These are phyloP conservation scores for Insectozyma bohioensis DNA, from an alignment of 1,139 yeast species.

Conservation along the genomic window DNA sequence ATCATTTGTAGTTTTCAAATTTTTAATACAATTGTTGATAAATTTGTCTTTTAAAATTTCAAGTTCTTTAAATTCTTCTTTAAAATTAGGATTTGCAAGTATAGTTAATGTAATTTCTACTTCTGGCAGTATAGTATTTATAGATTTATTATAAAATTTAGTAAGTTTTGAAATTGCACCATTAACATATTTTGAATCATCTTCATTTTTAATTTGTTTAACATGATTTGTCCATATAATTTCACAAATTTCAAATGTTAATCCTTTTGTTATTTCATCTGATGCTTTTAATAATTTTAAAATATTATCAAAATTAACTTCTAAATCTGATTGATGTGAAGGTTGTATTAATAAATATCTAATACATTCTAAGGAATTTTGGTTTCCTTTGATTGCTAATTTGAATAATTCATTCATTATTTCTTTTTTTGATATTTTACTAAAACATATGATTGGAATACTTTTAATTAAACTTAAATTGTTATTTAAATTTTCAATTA, in stretches of 20 bases:
- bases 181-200: constrained; percentile 15
- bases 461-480: constrained; percentile 8
- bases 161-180: constrained; percentile 15
- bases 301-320: constrained; percentile 34
- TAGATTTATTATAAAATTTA: constrained; percentile 4
- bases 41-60: constrained; percentile 4
- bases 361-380: constrained; percentile 20
- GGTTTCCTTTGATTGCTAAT: constrained; percentile 11
- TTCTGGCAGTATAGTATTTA: constrained; percentile 12
- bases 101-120: constrained; percentile 20
- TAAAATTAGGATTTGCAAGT: constrained; percentile 10
- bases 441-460: constrained; percentile 54
- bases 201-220: constrained; percentile 23
- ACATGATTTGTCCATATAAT: constrained; percentile 31
- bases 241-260: constrained; percentile 21
- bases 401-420: constrained; percentile 34
- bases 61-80: not conserved
- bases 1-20: constrained; percentile 2
- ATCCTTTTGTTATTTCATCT: constrained; percentile 14
- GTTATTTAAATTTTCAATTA: constrained; percentile 10
- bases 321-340: constrained; percentile 51
- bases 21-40: constrained; percentile 6
- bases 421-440: constrained; percentile 38
- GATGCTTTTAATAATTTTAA: constrained; percentile 21
- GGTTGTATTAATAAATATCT: constrained; percentile 45